Conservation (phyloP, 306 rosid genomes). For the Mucuna pruriens region DNA sequence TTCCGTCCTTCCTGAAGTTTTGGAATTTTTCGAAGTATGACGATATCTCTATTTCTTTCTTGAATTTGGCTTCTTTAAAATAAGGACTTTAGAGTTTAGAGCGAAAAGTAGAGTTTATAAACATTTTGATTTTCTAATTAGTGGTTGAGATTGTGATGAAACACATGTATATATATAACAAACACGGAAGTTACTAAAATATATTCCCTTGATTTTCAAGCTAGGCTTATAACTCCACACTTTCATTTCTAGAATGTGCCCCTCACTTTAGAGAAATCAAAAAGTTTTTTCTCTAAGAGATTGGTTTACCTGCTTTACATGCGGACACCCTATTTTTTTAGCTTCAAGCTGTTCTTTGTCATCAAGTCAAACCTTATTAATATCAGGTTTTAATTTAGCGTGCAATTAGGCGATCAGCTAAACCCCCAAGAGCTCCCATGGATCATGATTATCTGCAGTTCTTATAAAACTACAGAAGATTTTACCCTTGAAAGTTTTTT, state of each 20-base stretch:
- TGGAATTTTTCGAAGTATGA: background rate
- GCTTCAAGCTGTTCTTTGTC: background rate
- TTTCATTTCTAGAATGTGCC: background rate
- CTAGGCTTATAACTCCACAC: background rate
- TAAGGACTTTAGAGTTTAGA: background rate
- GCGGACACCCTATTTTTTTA: background rate
- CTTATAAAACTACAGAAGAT: background rate
- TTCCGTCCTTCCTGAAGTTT: background rate
- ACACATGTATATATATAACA: background rate
- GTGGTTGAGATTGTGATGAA: background rate
- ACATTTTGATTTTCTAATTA: background rate
- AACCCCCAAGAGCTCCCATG: background rate
- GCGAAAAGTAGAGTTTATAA: background rate
- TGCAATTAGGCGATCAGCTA: background rate
- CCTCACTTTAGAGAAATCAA: background rate
- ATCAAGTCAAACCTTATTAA: background rate
- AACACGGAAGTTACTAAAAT: background rate
- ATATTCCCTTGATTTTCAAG: background rate
- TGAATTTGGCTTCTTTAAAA: background rate
- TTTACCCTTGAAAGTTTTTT: background rate
- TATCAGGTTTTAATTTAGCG: background rate
- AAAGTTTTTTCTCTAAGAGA: background rate
- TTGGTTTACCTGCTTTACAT: background rate
- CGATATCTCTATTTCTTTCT: background rate
- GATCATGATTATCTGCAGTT: background rate